Conservation (phyloP, 352 stramenopile genomes). For the Pythium apleroticum region DNA sequence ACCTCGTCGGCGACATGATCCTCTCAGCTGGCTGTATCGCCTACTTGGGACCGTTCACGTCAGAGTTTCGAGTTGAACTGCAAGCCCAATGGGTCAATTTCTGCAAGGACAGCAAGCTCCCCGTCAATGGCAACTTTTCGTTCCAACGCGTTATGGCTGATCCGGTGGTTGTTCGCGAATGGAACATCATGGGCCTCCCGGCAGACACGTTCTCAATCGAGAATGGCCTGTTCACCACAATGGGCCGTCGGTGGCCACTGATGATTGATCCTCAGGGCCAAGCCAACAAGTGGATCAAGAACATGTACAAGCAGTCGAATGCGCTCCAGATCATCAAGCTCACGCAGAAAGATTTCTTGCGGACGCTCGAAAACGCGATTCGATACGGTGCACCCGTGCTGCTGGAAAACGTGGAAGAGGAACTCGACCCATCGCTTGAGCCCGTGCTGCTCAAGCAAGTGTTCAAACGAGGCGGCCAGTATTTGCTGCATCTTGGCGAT, state of each 20-base stretch:
- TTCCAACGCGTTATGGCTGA: slow-evolving; percentile 83
- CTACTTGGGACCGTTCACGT: slow-evolving; percentile 91
- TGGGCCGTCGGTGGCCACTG: slow-evolving; percentile 89
- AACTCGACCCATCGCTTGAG: slow-evolving; percentile 92
- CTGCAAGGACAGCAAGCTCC: slow-evolving; percentile 77
- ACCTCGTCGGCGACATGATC: slow-evolving; percentile 93
- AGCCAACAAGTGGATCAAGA: slow-evolving; percentile 94
- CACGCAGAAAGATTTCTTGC: slow-evolving; percentile 90
- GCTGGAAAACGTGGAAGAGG: slow-evolving; percentile 94
- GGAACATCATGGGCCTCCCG: slow-evolving; percentile 91
- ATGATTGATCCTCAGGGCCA: slow-evolving; percentile 95
- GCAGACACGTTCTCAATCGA: slow-evolving; percentile 93
- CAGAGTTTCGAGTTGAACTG: slow-evolving; percentile 81
- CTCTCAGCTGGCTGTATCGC: slow-evolving; percentile 91
- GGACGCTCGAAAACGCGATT: slow-evolving; percentile 92
- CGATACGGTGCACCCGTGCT: slow-evolving; percentile 90
- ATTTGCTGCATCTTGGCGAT: slow-evolving; percentile 89
- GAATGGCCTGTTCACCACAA: slow-evolving; percentile 92
- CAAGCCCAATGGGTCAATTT: slow-evolving; percentile 83
- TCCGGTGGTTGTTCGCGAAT: slow-evolving; percentile 88
- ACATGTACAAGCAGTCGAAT: slow-evolving; percentile 85
- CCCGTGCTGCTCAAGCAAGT: slow-evolving; percentile 92
- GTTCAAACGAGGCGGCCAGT: slow-evolving; percentile 91
- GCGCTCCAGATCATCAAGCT: slow-evolving; percentile 93
- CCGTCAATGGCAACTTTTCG: slow-evolving; percentile 84